Conservation (phyloP, 257 asterid genomes). For the Solanum chilense region DNA sequence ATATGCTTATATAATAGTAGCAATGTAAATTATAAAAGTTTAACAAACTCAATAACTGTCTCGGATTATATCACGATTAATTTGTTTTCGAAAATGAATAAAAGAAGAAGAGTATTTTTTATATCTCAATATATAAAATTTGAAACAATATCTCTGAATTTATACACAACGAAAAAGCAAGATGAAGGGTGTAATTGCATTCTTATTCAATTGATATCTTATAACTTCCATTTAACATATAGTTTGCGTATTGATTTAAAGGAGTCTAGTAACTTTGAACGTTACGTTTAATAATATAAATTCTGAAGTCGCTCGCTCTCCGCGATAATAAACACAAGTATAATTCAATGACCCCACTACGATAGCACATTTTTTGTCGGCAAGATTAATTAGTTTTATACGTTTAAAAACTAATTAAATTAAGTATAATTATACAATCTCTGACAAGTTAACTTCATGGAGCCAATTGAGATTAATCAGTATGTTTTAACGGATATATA, state of each 20-base stretch:
- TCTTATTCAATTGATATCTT: not conserved
- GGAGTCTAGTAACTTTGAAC: not conserved
- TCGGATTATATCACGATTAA: accelerated
- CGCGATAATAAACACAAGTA: not conserved
- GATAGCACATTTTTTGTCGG: not conserved
- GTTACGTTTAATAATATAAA: no score
- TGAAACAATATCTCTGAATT: no score
- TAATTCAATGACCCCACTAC: not conserved
- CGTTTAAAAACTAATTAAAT: not conserved
- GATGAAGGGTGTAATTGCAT: not conserved
- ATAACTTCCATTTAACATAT: not conserved
- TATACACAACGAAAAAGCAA: not conserved
- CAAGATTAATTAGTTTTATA: not conserved
- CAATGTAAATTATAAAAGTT: no score
- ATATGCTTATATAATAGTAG: no score
- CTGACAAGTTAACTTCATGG: not conserved
- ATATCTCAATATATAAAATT: not conserved
- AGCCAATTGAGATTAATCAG: not conserved
- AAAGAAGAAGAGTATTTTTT: no score
- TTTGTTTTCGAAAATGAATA: no score
- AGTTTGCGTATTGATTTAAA: not conserved
- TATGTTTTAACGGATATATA: not conserved
- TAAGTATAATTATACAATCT: not conserved
- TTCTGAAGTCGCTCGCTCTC: accelerated
- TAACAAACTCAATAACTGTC: no score